These are phyloP conservation scores for Candida dendrica DNA, from an alignment of 805 yeast genomes.

Conservation along the genomic window DNA sequence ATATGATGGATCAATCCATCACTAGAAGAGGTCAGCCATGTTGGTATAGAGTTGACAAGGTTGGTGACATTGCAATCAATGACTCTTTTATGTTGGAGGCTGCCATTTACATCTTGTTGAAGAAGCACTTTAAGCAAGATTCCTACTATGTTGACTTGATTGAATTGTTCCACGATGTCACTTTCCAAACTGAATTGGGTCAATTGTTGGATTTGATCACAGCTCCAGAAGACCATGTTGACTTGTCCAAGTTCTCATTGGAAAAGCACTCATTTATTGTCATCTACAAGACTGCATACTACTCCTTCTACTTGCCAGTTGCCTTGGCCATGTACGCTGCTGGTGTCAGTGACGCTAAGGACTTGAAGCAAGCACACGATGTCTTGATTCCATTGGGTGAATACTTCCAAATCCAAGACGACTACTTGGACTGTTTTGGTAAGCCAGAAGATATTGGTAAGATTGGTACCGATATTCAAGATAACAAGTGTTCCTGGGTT, in stretches of 20 bases:
- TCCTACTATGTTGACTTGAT: slow-evolving; percentile 80
- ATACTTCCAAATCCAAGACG: slow-evolving; percentile 98
- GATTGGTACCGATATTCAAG: slow-evolving; percentile 97
- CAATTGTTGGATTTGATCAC: slow-evolving; percentile 93
- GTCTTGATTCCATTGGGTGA: slow-evolving; percentile 93
- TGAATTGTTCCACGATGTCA: slow-evolving; percentile 94
- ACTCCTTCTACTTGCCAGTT: slow-evolving; percentile 94
- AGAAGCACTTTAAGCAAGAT: slow-evolving; percentile 80
- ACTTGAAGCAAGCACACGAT: slow-evolving; percentile 81
- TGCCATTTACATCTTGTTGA: slow-evolving; percentile 81
- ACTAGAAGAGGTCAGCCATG: slow-evolving; percentile 99
- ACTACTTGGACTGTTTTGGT: slow-evolving; percentile 93
- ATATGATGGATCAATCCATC: slow-evolving; percentile 94
- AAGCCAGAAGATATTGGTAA: slow-evolving; percentile 96
- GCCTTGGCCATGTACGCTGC: slow-evolving; percentile 94
- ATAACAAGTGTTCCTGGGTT: slow-evolving; percentile 98
- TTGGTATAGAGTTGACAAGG: slow-evolving; percentile 81
- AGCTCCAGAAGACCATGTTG: slow-evolving; percentile 94
- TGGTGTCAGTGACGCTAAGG: slow-evolving; percentile 62
- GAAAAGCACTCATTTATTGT: slow-evolving; percentile 93
- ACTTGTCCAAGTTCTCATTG: slow-evolving; percentile 77
- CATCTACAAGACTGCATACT: slow-evolving; percentile 94
- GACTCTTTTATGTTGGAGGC: slow-evolving; percentile 97
- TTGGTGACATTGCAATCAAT: slow-evolving; percentile 91
- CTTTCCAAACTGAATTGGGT: slow-evolving; percentile 96